Evolutionary conservation across 768 basidiomycete genomes (phyloP).

Genomic region (Crassisporium funariophilum): DNA sequence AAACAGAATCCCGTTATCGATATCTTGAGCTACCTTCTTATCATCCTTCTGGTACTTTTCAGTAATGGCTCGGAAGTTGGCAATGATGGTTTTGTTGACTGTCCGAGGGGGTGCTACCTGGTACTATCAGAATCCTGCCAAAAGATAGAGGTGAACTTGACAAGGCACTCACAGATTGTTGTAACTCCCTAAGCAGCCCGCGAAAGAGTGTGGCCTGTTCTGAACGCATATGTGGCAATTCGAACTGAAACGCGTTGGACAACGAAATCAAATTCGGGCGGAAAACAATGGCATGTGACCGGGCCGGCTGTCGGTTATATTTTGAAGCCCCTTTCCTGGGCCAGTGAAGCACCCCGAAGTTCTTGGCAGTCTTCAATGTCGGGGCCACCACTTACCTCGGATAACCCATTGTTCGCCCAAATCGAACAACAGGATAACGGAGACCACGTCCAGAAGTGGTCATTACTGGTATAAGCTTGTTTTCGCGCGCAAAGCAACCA

Average conservation of each 20-base stretch:
- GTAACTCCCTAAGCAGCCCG: conserved; percentile 54
- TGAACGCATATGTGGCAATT: conserved; percentile 31
- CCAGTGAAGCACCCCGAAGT: too few relatives aligned
- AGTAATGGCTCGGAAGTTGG: conserved; percentile 57
- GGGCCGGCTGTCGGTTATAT: too few relatives aligned
- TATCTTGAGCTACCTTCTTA: conserved; percentile 41
- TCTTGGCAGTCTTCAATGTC: too few relatives aligned
- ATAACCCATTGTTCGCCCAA: background rate
- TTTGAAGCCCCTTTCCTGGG: too few relatives aligned
- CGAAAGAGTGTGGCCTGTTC: conserved; percentile 46
- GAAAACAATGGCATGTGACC: conserved; percentile 1
- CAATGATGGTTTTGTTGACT: conserved; percentile 43
- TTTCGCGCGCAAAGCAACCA: background rate
- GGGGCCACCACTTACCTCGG: too few relatives aligned
- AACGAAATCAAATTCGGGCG: conserved; percentile 5
- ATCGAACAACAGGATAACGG: too few relatives aligned
- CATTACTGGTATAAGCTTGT: background rate
- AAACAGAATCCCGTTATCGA: conserved; percentile 67
- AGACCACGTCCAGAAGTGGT: background rate
- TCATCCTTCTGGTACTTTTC: conserved; percentile 38
- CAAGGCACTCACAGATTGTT: conserved; percentile 45
- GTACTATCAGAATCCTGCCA: background rate
- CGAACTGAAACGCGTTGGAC: background rate
- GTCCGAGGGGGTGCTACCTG: conserved; percentile 37
- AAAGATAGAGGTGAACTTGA: background rate